phyloP scores from a whole-genome alignment of 1,284 basidiomycete genomes.

The Ustilago tritici region DNA sequence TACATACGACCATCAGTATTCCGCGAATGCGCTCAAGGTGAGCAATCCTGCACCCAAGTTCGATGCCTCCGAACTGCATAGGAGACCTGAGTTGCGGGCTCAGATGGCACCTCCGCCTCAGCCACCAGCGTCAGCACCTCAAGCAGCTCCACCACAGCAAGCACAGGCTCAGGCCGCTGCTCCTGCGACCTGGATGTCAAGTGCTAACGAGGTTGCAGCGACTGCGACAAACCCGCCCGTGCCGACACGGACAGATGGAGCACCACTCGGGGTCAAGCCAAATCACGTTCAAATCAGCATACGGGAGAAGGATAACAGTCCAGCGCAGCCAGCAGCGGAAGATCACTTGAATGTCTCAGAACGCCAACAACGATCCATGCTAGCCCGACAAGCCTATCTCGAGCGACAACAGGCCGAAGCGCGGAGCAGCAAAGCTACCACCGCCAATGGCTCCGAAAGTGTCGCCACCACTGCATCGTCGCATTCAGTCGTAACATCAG shows the following conservation, averaged over 20 bases:
- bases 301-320: background rate
- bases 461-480: background rate
- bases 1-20: conserved; percentile 90
- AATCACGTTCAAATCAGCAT: background rate
- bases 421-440: background rate
- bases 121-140: conserved; percentile 5
- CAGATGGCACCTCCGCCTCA: conserved; percentile 21
- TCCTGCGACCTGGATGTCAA: background rate
- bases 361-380: conserved; percentile 41
- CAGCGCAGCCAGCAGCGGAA: conserved; percentile 5
- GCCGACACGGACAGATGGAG: background rate
- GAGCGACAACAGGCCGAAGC: conserved; percentile 37
- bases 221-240: background rate
- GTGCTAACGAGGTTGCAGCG: background rate
- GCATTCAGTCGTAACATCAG: conserved; percentile 2
- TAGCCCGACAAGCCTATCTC: conserved; percentile 39
- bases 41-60: conserved; percentile 51
- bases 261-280: background rate
- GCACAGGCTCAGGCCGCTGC: conserved; percentile 3
- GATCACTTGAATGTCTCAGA: conserved; percentile 10
- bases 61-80: conserved; percentile 51
- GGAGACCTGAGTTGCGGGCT: conserved; percentile 42
- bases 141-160: background rate
- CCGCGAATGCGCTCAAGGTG: conserved; percentile 81
- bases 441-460: background rate